Evolutionary conservation across 2,329 filamentous ascomycete genomes (phyloP).

Genomic region (Aspergillus quadrilineatus): DNA sequence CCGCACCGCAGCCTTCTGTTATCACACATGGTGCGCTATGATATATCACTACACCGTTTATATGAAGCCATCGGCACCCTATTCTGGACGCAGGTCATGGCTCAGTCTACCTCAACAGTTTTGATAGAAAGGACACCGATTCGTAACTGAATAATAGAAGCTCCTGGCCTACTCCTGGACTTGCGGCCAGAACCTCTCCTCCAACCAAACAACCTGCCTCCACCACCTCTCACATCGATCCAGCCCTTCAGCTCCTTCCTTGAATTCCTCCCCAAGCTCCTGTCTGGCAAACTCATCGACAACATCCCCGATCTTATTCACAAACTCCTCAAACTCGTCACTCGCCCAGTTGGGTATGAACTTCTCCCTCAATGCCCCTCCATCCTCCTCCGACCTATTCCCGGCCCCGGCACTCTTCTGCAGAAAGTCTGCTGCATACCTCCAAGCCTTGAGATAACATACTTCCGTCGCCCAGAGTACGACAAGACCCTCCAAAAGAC

Average conservation of each 20-base stretch:
- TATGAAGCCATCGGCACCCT: too few species aligned
- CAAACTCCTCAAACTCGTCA: slow-evolving; percentile 60
- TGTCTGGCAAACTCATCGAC: slow-evolving; percentile 55
- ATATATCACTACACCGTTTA: too few species aligned
- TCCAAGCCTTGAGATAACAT: slow-evolving; percentile 62
- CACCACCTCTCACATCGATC: slow-evolving; percentile 51
- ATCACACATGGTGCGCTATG: too few species aligned
- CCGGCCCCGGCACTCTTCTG: slow-evolving; percentile 20
- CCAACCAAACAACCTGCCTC: slow-evolving; percentile 53
- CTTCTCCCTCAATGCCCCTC: slow-evolving; percentile 61
- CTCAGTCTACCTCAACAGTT: too few species aligned
- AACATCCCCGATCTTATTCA: slow-evolving; percentile 54
- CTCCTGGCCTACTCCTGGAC: slow-evolving; percentile 18
- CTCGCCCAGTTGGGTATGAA: slow-evolving; percentile 71
- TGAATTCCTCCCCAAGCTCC: slow-evolving; percentile 27
- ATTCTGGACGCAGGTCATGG: too few species aligned
- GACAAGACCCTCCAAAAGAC: slow-evolving; percentile 66
- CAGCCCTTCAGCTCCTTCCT: slow-evolving; percentile 38
- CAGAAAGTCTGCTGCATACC: slow-evolving; percentile 38
- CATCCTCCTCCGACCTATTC: slow-evolving; percentile 54
- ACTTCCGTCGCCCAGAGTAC: slow-evolving; percentile 77
- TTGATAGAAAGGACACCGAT: too few species aligned
- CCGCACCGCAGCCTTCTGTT: too few species aligned
- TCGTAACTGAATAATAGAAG: too few species aligned
- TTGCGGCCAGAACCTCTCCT: slow-evolving; percentile 60